Conservation (phyloP, 371 early-diverging fungal species). For the Paramicrosporidium saccamoebae region DNA sequence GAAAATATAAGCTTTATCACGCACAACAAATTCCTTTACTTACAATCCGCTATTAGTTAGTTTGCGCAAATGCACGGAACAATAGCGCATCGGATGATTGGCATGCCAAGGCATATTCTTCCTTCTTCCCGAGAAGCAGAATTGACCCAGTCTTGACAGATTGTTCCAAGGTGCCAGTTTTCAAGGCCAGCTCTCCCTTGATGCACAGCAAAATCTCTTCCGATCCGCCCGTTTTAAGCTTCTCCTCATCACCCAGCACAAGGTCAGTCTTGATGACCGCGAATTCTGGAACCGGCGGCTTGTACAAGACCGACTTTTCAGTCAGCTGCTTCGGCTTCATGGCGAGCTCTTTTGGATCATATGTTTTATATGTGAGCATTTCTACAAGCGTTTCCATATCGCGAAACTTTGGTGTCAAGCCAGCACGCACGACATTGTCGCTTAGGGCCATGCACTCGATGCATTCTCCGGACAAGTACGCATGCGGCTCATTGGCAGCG, state of each 20-base stretch:
- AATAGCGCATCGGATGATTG: too few relatives aligned
- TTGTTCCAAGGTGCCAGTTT: too few relatives aligned
- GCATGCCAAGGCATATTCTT: too few relatives aligned
- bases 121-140: too few relatives aligned
- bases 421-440: slow-evolving; percentile 88
- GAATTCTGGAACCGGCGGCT: slow-evolving; percentile 87
- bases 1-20: too few relatives aligned
- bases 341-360: slow-evolving; percentile 33
- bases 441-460: slow-evolving; percentile 91
- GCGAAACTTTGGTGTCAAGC: slow-evolving; percentile 89
- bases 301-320: slow-evolving; percentile 28
- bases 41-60: too few relatives aligned
- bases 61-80: too few relatives aligned
- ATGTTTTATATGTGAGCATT: slow-evolving; percentile 69
- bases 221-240: too few relatives aligned
- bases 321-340: slow-evolving; percentile 12
- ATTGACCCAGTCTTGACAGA: too few relatives aligned
- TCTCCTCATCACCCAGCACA: slow-evolving; percentile 9
- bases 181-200: too few relatives aligned
- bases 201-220: too few relatives aligned
- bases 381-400: slow-evolving; percentile 61
- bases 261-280: slow-evolving; percentile 28
- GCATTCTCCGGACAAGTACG: slow-evolving; percentile 83
- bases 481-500: slow-evolving; percentile 87
- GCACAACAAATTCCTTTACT: too few relatives aligned